phyloP scores from a whole-genome alignment of 345 rosid genomes.

The Salix brachista region DNA sequence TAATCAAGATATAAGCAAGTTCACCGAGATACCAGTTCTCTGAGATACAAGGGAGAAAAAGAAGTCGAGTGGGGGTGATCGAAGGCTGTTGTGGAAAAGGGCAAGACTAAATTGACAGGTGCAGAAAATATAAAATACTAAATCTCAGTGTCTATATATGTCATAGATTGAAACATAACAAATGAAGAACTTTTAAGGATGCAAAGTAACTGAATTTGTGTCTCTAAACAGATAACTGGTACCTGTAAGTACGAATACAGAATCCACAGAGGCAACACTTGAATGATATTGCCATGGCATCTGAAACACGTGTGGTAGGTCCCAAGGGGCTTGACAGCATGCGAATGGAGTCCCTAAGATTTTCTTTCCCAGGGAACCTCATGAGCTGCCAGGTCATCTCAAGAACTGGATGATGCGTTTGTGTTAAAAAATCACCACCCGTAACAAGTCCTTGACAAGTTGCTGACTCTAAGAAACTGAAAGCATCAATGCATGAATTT shows the following conservation, averaged over 20 bases:
- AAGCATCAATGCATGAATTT: background rate
- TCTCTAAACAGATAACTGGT: conserved; percentile 33
- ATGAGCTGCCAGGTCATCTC: conserved; percentile 4
- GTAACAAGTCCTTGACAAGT: background rate
- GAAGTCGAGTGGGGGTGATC: no score
- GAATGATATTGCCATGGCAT: background rate
- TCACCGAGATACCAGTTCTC: no score
- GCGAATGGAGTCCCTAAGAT: background rate
- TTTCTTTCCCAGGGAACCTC: background rate
- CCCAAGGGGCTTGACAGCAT: background rate
- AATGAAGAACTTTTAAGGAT: no score
- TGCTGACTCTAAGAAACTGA: background rate
- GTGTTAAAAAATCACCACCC: background rate
- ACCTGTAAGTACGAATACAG: background rate
- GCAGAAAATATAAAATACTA: no score
- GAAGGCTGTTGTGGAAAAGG: no score
- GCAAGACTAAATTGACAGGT: no score
- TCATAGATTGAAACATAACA: no score
- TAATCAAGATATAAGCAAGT: no score
- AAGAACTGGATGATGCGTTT: background rate
- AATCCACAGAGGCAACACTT: background rate
- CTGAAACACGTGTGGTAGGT: background rate
- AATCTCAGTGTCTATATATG: no score
- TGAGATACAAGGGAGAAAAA: no score
- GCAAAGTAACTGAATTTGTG: no score